Evolutionary conservation across 441 rosid genomes (phyloP).

Genomic region (Raphanus hybrid): DNA sequence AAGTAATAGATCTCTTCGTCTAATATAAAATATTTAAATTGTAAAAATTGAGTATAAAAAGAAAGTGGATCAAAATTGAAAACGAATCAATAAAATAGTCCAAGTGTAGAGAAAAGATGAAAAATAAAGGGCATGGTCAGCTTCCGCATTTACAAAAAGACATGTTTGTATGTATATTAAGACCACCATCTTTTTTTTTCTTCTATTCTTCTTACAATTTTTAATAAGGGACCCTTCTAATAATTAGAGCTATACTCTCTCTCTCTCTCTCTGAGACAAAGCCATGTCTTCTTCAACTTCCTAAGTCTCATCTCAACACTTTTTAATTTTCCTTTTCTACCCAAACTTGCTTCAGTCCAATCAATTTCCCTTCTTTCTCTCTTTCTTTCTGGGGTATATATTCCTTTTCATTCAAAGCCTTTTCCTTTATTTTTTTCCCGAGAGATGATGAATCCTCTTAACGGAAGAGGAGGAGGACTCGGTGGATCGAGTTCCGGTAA

Average conservation of each 20-base stretch:
- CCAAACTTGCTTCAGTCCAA: constrained; percentile 16
- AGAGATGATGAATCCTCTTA: constrained; percentile 27
- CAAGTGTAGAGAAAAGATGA: not conserved
- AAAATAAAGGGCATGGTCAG: constrained; percentile 10
- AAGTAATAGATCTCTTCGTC: too few relatives aligned
- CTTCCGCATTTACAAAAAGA: not conserved
- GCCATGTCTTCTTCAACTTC: constrained; percentile 55
- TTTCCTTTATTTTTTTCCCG: too few relatives aligned
- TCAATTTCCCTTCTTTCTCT: constrained; percentile 10
- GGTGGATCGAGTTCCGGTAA: constrained; percentile 37
- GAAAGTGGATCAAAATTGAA: not conserved
- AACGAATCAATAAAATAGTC: not conserved
- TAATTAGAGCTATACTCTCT: too few relatives aligned
- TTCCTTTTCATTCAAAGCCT: too few relatives aligned
- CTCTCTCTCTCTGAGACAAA: constrained; percentile 15
- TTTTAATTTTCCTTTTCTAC: not conserved
- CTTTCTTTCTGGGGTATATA: constrained; percentile 6
- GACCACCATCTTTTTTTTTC: too few relatives aligned
- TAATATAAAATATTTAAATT: not conserved
- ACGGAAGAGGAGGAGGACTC: constrained; percentile 18
- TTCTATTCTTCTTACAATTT: too few relatives aligned
- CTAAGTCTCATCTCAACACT: constrained; percentile 7
- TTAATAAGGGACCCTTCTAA: too few relatives aligned
- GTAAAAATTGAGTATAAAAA: not conserved
- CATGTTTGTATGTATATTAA: too few relatives aligned